A percentile compares a stretch with the other conserved stretches of the same genome.
Evolutionary conservation across 768 basidiomycete species (phyloP).

Genomic region (Auriscalpium orientale): DNA sequence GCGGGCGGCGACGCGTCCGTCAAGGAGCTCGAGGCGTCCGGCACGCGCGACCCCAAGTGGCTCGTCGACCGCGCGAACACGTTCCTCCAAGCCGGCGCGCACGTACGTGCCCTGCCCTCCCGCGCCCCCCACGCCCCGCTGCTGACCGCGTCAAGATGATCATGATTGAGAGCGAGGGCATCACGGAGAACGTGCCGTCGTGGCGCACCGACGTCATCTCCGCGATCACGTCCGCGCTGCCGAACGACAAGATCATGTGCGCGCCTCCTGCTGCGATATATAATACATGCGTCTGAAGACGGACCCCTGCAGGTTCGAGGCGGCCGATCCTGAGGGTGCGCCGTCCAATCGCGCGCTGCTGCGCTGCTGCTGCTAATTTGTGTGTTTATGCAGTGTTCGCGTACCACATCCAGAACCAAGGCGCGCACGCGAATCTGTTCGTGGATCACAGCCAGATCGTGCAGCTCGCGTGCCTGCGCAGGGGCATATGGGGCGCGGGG

Average conservation of each 20-base stretch:
- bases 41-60: slow-evolving; percentile 33
- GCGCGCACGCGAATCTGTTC: slow-evolving; percentile 34
- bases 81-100: slow-evolving; percentile 34
- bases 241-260: slow-evolving; percentile 35
- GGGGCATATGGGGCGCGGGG: slow-evolving; percentile 39
- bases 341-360: neutral
- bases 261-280: neutral
- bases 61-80: slow-evolving; percentile 33
- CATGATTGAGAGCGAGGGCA: slow-evolving; percentile 41
- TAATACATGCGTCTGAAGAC: neutral
- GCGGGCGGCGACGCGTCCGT: slow-evolving; percentile 35
- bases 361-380: neutral
- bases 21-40: slow-evolving; percentile 31
- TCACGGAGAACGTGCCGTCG: slow-evolving; percentile 36
- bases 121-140: neutral
- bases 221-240: slow-evolving; percentile 31
- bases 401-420: slow-evolving; percentile 38
- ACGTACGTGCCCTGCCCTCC: slow-evolving; percentile 13
- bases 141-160: slow-evolving; percentile 26
- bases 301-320: slow-evolving; percentile 36
- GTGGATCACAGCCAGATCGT: slow-evolving; percentile 39
- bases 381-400: slow-evolving; percentile 26
- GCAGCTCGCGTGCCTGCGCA: slow-evolving; percentile 35
- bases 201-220: slow-evolving; percentile 39
- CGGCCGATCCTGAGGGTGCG: slow-evolving; percentile 31